Conservation (phyloP, 495 filamentous ascomycete species). For the Trichoderma gamsii region DNA sequence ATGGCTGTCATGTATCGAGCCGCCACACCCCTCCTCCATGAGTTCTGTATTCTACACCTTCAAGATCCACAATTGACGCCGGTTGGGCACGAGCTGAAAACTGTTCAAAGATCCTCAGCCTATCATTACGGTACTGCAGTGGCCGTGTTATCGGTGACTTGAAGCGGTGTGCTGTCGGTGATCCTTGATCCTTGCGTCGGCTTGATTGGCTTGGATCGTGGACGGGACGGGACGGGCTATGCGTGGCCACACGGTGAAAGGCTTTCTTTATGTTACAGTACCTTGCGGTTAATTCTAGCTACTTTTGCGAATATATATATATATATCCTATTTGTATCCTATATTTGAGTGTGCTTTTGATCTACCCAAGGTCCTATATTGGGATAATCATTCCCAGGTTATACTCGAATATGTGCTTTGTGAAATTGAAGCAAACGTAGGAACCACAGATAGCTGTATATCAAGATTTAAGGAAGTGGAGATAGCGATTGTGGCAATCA, state of each 20-base stretch:
- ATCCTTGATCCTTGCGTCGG: not conserved
- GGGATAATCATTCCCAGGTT: too few species aligned
- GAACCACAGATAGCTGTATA: too few species aligned
- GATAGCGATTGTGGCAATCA: too few species aligned
- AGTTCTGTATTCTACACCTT: not conserved
- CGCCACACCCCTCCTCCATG: not conserved
- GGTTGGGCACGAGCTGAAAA: not conserved
- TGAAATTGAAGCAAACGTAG: too few species aligned
- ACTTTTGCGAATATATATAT: not conserved
- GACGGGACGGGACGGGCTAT: not conserved
- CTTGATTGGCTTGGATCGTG: not conserved
- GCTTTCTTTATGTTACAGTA: not conserved
- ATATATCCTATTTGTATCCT: not conserved
- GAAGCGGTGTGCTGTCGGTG: not conserved
- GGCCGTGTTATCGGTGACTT: not conserved
- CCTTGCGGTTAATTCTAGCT: not conserved
- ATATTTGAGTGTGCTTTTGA: not conserved
- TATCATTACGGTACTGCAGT: not conserved
- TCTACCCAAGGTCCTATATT: not conserved
- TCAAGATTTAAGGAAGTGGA: too few species aligned
- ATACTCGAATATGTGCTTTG: too few species aligned
- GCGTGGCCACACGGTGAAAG: not conserved
- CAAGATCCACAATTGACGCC: too few species aligned
- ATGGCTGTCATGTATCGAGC: not conserved
- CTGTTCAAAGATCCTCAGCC: not conserved